Percentiles rank a stretch among this genome's conserved stretches.
Evolutionary conservation across 805 yeast genomes (phyloP).

Genomic region (Wickerhamomyces ciferrii): DNA sequence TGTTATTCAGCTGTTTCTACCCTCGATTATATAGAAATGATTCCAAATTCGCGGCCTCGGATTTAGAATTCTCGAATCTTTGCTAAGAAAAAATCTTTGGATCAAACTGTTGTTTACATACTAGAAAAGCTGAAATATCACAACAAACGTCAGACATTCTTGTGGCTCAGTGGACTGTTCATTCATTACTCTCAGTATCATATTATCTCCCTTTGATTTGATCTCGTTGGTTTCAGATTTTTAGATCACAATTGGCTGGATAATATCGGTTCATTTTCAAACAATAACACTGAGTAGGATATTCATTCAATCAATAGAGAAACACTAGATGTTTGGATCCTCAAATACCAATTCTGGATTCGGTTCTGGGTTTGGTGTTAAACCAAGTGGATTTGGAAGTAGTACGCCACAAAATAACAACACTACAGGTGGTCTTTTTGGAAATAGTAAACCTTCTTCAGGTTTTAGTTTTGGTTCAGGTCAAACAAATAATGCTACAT

Average conservation of each 20-base stretch:
- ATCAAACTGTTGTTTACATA: constrained; percentile 1
- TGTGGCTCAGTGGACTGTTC: not conserved
- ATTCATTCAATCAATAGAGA: not conserved
- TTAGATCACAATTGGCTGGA: not conserved
- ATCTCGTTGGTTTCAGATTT: too few species aligned
- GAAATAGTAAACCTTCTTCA: constrained; percentile 22
- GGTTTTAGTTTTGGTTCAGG: constrained; percentile 27
- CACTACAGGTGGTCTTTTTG: constrained; percentile 16
- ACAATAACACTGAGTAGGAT: not conserved
- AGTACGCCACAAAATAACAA: not conserved
- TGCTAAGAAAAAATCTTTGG: constrained; percentile 1
- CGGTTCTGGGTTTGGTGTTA: constrained; percentile 12
- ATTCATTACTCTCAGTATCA: not conserved
- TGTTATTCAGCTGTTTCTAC: too few species aligned
- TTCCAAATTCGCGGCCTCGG: not conserved
- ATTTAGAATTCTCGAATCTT: not conserved
- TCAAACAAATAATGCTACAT: constrained; percentile 12
- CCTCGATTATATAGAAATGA: not conserved
- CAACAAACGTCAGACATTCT: not conserved
- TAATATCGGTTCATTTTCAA: not conserved
- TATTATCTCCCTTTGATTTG: not conserved
- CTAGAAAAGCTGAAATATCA: not conserved
- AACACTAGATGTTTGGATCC: constrained; percentile 9
- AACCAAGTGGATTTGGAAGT: constrained; percentile 3
- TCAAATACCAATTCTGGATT: constrained; percentile 4